Evolutionary conservation across 495 filamentous ascomycete genomes (phyloP).

Genomic region (Neurospora terricola): DNA sequence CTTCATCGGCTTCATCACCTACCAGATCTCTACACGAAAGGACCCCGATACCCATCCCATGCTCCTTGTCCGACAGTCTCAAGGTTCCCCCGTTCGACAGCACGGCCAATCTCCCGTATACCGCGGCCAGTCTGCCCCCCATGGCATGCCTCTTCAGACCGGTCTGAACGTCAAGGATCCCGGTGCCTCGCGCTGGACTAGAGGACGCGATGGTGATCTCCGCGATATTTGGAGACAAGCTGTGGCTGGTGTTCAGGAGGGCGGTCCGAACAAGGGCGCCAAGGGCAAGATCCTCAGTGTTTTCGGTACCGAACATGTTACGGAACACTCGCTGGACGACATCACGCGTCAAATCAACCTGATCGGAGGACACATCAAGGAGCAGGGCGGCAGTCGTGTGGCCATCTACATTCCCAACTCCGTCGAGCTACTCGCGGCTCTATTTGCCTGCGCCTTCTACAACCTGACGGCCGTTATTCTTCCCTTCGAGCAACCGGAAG

Average conservation of each 20-base stretch:
- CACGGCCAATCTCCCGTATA: conserved; percentile 76
- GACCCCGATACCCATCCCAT: conserved; percentile 90
- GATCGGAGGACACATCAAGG: conserved; percentile 62
- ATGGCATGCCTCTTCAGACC: conserved; percentile 69
- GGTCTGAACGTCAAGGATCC: conserved; percentile 82
- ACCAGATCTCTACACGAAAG: conserved; percentile 38
- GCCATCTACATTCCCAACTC: conserved; percentile 92
- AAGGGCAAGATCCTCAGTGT: conserved; percentile 74
- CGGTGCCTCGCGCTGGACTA: conserved; percentile 69
- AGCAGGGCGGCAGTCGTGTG: conserved; percentile 63
- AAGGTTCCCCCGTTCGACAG: conserved; percentile 66
- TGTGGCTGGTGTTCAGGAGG: conserved; percentile 50
- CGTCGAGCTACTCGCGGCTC: conserved; percentile 64
- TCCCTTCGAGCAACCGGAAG: conserved; percentile 65
- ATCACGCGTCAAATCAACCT: conserved; percentile 80
- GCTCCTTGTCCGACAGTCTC: conserved; percentile 75
- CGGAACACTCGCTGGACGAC: conserved; percentile 58
- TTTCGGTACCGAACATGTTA: conserved; percentile 58
- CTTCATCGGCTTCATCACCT: conserved; percentile 42
- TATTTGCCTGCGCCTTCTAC: conserved; percentile 68
- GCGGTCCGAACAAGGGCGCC: conserved; percentile 47
- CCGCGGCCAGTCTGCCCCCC: conserved; percentile 69
- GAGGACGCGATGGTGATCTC: conserved; percentile 78
- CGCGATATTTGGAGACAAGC: conserved; percentile 85
- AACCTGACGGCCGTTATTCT: conserved; percentile 67